These are phyloP conservation scores for Clonostachys solani DNA, from an alignment of 2,329 filamentous ascomycete species.

Conservation along the genomic window DNA sequence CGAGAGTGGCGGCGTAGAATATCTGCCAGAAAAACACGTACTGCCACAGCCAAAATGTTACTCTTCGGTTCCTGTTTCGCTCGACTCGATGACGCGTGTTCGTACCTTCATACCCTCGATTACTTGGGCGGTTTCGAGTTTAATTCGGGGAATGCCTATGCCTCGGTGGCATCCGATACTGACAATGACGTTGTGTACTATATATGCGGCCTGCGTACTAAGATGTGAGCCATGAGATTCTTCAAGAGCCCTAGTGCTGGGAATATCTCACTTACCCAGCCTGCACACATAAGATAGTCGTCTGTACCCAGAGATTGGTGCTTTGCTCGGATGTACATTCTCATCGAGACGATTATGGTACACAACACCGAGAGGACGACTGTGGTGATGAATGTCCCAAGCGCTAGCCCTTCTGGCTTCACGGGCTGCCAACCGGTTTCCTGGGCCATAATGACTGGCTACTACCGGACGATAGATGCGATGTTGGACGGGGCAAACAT, in stretches of 20 bases:
- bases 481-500: no score
- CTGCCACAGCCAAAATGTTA: neutral
- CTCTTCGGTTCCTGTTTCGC: no score
- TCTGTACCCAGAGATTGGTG: neutral
- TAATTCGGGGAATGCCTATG: neutral
- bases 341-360: neutral
- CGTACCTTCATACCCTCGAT: conserved; percentile 1
- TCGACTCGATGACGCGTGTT: no score
- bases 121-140: neutral
- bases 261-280: neutral
- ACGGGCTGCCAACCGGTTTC: neutral
- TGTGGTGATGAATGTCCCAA: neutral
- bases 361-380: neutral
- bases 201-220: neutral
- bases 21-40: neutral
- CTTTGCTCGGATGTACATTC: neutral
- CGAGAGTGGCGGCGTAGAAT: neutral
- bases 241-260: neutral
- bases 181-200: neutral
- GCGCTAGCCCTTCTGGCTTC: neutral
- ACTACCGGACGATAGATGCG: no score
- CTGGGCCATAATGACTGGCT: no score
- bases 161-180: neutral
- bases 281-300: neutral
- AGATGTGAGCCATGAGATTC: neutral